These are phyloP conservation scores for Trichoderma reesei DNA, from an alignment of 495 filamentous ascomycete genomes.

Conservation along the genomic window DNA sequence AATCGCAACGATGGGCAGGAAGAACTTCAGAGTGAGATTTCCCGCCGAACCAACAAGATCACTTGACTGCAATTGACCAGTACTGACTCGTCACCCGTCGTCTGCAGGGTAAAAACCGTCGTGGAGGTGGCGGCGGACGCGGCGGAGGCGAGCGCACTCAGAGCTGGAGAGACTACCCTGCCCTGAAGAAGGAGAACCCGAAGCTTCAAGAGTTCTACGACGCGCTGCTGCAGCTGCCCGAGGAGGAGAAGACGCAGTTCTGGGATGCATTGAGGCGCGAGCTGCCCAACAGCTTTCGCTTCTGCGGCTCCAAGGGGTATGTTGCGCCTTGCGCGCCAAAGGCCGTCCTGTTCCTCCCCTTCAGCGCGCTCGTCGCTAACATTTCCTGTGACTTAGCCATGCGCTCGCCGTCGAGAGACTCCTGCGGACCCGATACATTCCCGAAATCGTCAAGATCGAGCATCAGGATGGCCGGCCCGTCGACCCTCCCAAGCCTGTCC, in stretches of 20 bases:
- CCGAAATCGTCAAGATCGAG: conserved; percentile 71
- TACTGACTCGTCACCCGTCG: background rate
- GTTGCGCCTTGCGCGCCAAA: background rate
- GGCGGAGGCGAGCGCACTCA: conserved; percentile 11
- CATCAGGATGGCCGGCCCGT: conserved; percentile 67
- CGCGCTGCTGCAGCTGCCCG: conserved; percentile 55
- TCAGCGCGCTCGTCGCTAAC: conserved; percentile 10
- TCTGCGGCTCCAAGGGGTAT: conserved; percentile 84
- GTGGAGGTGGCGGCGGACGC: conserved; percentile 14
- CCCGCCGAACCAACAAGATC: too few relatives aligned
- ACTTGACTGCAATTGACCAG: background rate
- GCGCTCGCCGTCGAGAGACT: conserved; percentile 78
- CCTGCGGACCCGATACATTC: conserved; percentile 78
- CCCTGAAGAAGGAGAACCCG: conserved; percentile 61
- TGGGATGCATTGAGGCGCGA: conserved; percentile 73
- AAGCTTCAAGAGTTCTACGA: conserved; percentile 80
- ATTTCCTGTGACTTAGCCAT: conserved; percentile 40
- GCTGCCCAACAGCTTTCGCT: conserved; percentile 91
- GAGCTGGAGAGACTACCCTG: conserved; percentile 41
- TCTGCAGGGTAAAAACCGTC: conserved; percentile 2
- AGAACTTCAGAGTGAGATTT: conserved; percentile 2
- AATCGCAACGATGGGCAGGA: conserved; percentile 4
- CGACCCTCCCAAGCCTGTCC: conserved; percentile 66
- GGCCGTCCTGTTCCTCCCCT: conserved; percentile 12
- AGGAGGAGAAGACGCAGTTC: conserved; percentile 65